Conservation (phyloP, 139 green algal species). For the Coelastrella sp. region DNA sequence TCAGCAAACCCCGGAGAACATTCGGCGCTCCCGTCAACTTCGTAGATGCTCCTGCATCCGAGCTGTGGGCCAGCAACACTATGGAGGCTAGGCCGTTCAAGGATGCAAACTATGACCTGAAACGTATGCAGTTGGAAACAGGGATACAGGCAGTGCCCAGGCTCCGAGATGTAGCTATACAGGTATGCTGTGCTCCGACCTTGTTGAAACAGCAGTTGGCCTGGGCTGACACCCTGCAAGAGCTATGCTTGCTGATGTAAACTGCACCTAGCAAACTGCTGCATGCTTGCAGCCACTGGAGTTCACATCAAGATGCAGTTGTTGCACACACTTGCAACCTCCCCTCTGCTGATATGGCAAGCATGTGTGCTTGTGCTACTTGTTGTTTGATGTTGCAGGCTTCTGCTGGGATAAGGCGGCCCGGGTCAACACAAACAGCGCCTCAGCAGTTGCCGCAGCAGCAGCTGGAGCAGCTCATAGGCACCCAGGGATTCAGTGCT, state of each 20-base stretch:
- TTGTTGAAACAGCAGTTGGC: background rate
- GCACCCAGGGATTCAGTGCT: background rate
- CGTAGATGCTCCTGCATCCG: slow-evolving; percentile 23
- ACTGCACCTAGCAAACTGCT: too few relatives aligned
- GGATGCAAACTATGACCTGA: slow-evolving; percentile 83
- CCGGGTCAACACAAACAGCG: slow-evolving; percentile 60
- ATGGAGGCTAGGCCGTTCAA: slow-evolving; percentile 73
- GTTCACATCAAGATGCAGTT: too few relatives aligned
- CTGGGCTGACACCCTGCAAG: too few relatives aligned
- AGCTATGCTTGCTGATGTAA: too few relatives aligned
- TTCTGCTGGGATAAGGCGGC: slow-evolving; percentile 47
- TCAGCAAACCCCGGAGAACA: background rate
- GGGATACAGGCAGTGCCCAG: slow-evolving; percentile 58
- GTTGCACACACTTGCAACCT: too few relatives aligned
- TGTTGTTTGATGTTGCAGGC: slow-evolving; percentile 39
- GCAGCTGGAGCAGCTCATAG: slow-evolving; percentile 42
- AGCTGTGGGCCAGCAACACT: slow-evolving; percentile 44
- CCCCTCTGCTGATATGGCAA: too few relatives aligned
- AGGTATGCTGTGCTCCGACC: slow-evolving; percentile 49
- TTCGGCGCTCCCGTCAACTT: slow-evolving; percentile 3
- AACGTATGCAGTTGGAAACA: slow-evolving; percentile 59
- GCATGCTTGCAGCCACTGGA: too few relatives aligned
- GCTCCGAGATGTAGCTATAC: slow-evolving; percentile 61
- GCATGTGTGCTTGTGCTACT: too few relatives aligned
- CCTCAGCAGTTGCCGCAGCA: slow-evolving; percentile 55